Percentiles rank a stretch among this genome's conserved stretches.
Conservation (phyloP, 2,329 filamentous ascomycete genomes). For the Coleophoma crateriformis region DNA sequence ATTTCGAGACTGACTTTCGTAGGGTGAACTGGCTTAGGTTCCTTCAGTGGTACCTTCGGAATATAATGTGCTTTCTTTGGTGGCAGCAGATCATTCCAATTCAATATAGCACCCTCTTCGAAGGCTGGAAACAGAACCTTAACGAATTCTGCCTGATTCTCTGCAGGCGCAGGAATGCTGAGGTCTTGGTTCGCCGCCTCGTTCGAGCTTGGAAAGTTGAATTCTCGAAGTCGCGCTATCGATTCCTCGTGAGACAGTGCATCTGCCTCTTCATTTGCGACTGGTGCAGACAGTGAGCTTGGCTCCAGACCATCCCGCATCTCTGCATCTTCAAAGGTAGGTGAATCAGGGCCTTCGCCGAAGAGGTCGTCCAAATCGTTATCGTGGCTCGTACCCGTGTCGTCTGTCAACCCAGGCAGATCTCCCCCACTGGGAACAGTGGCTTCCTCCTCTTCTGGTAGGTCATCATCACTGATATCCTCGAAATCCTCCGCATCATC, state of each 20-base stretch:
- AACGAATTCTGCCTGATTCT: slow-evolving; percentile 70
- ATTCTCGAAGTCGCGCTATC: slow-evolving; percentile 23
- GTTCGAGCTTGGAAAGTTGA: slow-evolving; percentile 39
- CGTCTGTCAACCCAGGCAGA: slow-evolving; percentile 38
- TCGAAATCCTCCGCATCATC: slow-evolving; percentile 88
- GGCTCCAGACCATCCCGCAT: slow-evolving; percentile 10
- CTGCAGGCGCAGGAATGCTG: slow-evolving; percentile 62
- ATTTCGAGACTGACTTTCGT: slow-evolving; percentile 87
- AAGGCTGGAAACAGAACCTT: slow-evolving; percentile 79
- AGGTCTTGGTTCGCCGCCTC: slow-evolving; percentile 48
- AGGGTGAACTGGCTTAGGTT: slow-evolving; percentile 75
- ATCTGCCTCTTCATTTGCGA: slow-evolving; percentile 11
- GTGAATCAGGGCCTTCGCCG: slow-evolving; percentile 44
- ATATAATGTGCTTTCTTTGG: slow-evolving; percentile 73
- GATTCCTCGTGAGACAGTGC: slow-evolving; percentile 14
- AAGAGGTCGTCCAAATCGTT: slow-evolving; percentile 59
- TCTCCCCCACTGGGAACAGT: slow-evolving; percentile 15
- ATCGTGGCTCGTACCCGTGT: slow-evolving; percentile 49
- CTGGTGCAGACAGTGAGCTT: background rate
- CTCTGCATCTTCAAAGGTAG: slow-evolving; percentile 16
- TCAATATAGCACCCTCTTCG: slow-evolving; percentile 66
- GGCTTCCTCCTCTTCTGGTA: slow-evolving; percentile 70
- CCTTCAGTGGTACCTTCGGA: slow-evolving; percentile 72
- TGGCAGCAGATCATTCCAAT: slow-evolving; percentile 78
- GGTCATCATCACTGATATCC: slow-evolving; percentile 86